Percentiles rank a stretch among this genome's conserved stretches.
Conservation (phyloP, 192 early-diverging fungal genomes). For the Spizellomyces sp. region DNA sequence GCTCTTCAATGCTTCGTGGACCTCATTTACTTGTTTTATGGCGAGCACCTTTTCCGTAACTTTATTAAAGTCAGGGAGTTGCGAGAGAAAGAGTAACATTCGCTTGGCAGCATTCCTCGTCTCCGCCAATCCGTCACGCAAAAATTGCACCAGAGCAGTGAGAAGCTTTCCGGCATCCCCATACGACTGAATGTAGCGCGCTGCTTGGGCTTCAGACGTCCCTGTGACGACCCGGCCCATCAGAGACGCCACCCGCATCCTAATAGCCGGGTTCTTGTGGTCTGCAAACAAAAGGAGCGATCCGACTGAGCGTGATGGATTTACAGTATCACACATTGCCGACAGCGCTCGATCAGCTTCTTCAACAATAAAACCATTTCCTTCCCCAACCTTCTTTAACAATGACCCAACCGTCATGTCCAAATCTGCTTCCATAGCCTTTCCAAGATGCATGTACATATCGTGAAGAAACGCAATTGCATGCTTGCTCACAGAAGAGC, state of each 20-base stretch:
- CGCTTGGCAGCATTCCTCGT: constrained; percentile 33
- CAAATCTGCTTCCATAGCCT: constrained; percentile 35
- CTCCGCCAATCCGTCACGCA: constrained; percentile 34
- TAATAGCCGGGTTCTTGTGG: constrained; percentile 37
- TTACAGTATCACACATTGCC: constrained; percentile 14
- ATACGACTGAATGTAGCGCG: constrained; percentile 22
- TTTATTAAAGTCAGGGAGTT: constrained; percentile 30
- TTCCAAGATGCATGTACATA: constrained; percentile 24
- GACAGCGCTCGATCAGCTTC: constrained; percentile 33
- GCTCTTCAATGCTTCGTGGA: constrained; percentile 29
- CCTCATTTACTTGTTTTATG: constrained; percentile 26
- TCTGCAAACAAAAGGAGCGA: constrained; percentile 25
- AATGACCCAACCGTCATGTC: constrained; percentile 32
- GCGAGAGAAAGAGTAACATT: constrained; percentile 16
- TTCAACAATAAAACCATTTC: constrained; percentile 31
- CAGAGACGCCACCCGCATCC: constrained; percentile 26
- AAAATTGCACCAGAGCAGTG: constrained; percentile 25
- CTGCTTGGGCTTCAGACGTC: constrained; percentile 20
- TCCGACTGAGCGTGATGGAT: constrained; percentile 17
- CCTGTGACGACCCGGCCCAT: constrained; percentile 14
- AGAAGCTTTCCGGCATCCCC: constrained; percentile 31
- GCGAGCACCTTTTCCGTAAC: constrained; percentile 26
- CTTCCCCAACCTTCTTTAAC: constrained; percentile 42
- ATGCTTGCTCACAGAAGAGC: constrained; percentile 34
- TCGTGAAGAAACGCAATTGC: constrained; percentile 20